Evolutionary conservation across 805 yeast species (phyloP), one percentile per base, ranked within the genome.

Genomic region (Saccharomycopsis fodiens): DNA sequence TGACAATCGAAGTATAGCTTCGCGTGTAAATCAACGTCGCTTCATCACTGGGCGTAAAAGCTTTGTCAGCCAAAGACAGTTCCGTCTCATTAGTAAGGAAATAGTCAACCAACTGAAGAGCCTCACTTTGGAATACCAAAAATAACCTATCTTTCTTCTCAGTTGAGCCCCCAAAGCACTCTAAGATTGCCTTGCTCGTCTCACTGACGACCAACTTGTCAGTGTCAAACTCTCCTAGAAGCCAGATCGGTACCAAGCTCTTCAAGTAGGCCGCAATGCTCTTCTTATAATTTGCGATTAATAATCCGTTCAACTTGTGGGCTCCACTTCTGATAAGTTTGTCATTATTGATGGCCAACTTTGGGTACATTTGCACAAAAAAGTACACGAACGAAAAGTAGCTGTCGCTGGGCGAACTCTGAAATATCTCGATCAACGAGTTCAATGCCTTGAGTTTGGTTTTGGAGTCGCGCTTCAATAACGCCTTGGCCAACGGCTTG

Each of bases 261-360:
- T 41, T 41, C n/a, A 47, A 39, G 37, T 43, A 50, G 4, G 20
- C 16, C 3, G 41, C 31, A 8, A 35, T 39, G 13, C 41, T 42
- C 35, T 46, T 50, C n/a, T 43, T 38, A 35, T 29, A 40, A 25
- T 17, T 17, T 3, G 21, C 19, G n/a, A 50, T 30, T 12, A 50
- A 34, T 5, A 15, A n/a, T 6, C 35, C 22, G 3, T 42, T 15
- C 12, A 50, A 36, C 30, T 41, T 40, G 20, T 50, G 51, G 16
- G 51, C 37, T 2, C 37, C 39, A 21, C 35, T 7, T 23, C 53
- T 32, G 12, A 50, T 22, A 7, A 20, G 27, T 27, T 50, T 50
- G 30, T 50, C 53, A 39, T 50, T 50, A 30, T 31, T 21, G 15
- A 50, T 44, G 5, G 46, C 45, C 35, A 50, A 41, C 34, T 47